A percentile compares a stretch with the other conserved stretches of the same genome.
These are phyloP conservation scores for Parsonsia alboflavescens DNA, from an alignment of 257 asterid species.

Conservation along the genomic window DNA sequence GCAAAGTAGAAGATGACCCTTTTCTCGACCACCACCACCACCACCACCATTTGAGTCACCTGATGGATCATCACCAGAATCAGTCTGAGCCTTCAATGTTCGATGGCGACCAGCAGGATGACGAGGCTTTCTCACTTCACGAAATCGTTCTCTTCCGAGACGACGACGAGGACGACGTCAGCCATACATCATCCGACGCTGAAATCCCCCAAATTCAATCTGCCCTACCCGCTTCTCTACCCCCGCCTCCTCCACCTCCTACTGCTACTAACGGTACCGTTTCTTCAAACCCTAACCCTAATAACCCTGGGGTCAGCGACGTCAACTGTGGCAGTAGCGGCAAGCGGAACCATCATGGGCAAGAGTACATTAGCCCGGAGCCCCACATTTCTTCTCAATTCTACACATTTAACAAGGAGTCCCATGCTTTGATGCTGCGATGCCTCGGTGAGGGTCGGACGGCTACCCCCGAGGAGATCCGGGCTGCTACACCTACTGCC, in stretches of 20 bases:
- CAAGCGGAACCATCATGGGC: slow-evolving; percentile 9
- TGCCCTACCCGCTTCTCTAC: not conserved
- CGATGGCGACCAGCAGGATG: slow-evolving; percentile 53
- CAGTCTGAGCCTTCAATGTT: slow-evolving; percentile 43
- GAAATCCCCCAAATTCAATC: slow-evolving; percentile 41
- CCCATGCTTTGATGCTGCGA: slow-evolving; percentile 70
- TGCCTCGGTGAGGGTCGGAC: slow-evolving; percentile 65
- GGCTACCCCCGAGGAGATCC: slow-evolving; percentile 87
- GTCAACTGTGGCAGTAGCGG: slow-evolving; percentile 10
- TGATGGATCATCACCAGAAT: slow-evolving; percentile 3
- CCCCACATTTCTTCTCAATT: slow-evolving; percentile 89
- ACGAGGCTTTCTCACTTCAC: slow-evolving; percentile 57
- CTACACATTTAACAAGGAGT: slow-evolving; percentile 81
- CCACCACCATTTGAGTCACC: slow-evolving; percentile 24
- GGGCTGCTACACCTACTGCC: slow-evolving; percentile 57
- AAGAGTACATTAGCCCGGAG: slow-evolving; percentile 53
- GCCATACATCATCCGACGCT: slow-evolving; percentile 75
- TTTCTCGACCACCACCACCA: slow-evolving; percentile 46
- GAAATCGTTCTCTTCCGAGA: slow-evolving; percentile 70
- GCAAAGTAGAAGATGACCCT: slow-evolving; percentile 68
- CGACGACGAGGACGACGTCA: slow-evolving; percentile 72
- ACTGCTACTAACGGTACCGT: slow-evolving; percentile 23
- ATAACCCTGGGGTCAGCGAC: slow-evolving; percentile 2
- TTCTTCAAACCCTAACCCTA: slow-evolving; percentile 58
- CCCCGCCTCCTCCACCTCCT: slow-evolving; percentile 18